These are phyloP conservation scores for Kodamaea hsintzibuensis DNA, from an alignment of 805 yeast genomes.

Conservation along the genomic window DNA sequence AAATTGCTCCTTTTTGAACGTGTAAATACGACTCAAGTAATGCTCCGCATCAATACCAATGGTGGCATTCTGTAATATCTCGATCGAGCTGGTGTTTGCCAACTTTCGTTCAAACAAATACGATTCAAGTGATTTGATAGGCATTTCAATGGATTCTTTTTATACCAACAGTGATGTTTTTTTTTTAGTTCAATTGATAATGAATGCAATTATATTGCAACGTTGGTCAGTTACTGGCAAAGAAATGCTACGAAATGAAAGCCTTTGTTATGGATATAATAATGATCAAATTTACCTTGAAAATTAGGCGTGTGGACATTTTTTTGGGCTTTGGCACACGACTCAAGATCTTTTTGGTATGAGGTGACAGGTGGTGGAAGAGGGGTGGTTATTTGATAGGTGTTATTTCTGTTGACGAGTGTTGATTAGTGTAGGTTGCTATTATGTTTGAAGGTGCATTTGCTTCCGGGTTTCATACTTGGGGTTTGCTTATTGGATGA, in stretches of 20 bases:
- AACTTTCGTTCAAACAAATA: constrained; percentile 67
- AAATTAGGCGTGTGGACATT: background rate
- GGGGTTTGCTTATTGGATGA: no score
- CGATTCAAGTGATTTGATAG: constrained; percentile 60
- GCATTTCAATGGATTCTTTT: constrained; percentile 26
- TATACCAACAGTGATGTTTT: background rate
- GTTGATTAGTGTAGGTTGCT: no score
- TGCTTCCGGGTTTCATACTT: no score
- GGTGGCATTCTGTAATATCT: constrained; percentile 61
- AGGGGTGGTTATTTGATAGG: background rate
- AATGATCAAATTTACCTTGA: background rate
- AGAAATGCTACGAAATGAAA: background rate
- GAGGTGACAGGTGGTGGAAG: background rate
- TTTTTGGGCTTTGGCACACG: background rate
- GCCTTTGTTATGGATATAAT: background rate
- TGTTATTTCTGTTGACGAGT: no score
- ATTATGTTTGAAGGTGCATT: no score
- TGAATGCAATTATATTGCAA: background rate
- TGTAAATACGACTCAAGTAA: constrained; percentile 63
- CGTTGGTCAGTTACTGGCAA: background rate
- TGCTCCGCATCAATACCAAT: constrained; percentile 86
- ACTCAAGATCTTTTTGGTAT: background rate
- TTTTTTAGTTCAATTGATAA: background rate
- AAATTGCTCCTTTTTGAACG: constrained; percentile 65
- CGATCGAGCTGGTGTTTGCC: constrained; percentile 61